Base-by-base conservation (phyloP, 2,329 filamentous ascomycete species). In the Fusarium sp. region DNA sequence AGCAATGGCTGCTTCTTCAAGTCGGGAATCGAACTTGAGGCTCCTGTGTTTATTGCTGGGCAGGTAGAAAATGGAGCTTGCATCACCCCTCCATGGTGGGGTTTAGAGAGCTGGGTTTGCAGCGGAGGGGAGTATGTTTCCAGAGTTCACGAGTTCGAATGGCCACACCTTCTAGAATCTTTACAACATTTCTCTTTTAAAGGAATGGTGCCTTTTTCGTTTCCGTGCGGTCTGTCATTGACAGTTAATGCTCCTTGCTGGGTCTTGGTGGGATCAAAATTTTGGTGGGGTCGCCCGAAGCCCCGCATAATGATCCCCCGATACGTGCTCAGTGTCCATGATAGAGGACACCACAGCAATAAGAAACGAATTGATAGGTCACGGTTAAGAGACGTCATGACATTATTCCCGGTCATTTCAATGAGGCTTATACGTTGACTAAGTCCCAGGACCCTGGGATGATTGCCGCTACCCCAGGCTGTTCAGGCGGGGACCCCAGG, bases 391-490 rank as follows among this genome's bases (percentile, higher is more conserved):
- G 5, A 7, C 26, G 20, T 1, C 13, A 27, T 58, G 58, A 10
- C 52, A 58, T 40, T 58, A 58, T 60, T 60, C 13, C 55, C 37
- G 37, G 37, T 3, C 15, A 42, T 18, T 23, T n/a, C 5, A 26
- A n/a, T 27, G 32, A 44, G 30, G 44, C 30, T 38, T 8, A 30
- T 42, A 30, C 6, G n/a, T 27, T n/a, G 5, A 23, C 44, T 60
- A 37, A 50, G 14, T 6, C 20, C 37, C 54, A n/a, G 17, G 35
- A 38, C 23, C 54, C 37, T 37, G 37, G 23, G 17, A 30, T 32
- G 30, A 49, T 60, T 60, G 30, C 55, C 44, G 33, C 44, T 60
- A 44, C 60, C 59, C 59, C 54, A 38, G 37, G 20, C 30, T 27
- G 13, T 18, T 18, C 11, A 30, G 32, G 40, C 32, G 9, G 49